Percentiles rank a stretch among this genome's conserved stretches.
phyloP scores from a whole-genome alignment of 225 moss, liverwort and hornwort genomes.

The Physcomitrium patens region DNA sequence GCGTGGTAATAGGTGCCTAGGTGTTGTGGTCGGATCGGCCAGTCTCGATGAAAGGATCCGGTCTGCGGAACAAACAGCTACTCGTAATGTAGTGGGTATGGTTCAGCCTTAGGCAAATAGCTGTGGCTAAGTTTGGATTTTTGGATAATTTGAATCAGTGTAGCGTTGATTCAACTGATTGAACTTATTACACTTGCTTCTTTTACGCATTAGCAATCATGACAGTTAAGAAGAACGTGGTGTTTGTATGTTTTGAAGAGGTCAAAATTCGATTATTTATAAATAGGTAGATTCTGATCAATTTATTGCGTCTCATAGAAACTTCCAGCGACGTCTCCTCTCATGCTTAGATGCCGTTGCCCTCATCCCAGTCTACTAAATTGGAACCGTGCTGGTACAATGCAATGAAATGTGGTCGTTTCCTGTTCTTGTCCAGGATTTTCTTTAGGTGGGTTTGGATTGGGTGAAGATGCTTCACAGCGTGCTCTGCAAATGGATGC shows the following conservation, averaged over 20 bases:
- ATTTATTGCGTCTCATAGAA: background rate
- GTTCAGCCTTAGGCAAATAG: conserved; percentile 4
- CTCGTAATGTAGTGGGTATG: conserved; percentile 79
- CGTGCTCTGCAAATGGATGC: conserved; percentile 73
- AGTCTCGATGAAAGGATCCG: conserved; percentile 71
- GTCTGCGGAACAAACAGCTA: conserved; percentile 76
- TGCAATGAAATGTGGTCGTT: conserved; percentile 6
- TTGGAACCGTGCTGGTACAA: too few species aligned
- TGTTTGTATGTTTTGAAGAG: background rate
- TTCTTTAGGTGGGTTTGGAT: conserved; percentile 87
- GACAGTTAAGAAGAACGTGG: background rate
- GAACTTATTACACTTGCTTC: background rate
- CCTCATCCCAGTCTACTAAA: too few species aligned
- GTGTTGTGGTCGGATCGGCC: conserved; percentile 78
- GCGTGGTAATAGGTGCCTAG: conserved; percentile 65
- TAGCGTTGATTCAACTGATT: background rate
- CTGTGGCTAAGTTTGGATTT: background rate
- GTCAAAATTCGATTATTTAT: background rate
- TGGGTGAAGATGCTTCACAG: conserved; percentile 79
- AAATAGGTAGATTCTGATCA: background rate
- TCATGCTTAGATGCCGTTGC: background rate
- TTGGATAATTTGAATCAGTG: background rate
- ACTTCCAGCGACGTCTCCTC: background rate
- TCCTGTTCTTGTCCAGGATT: conserved; percentile 64
- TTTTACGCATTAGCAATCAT: background rate